Evolutionary conservation across 306 rosid genomes (phyloP).

Genomic region (Cucumis hystrix): DNA sequence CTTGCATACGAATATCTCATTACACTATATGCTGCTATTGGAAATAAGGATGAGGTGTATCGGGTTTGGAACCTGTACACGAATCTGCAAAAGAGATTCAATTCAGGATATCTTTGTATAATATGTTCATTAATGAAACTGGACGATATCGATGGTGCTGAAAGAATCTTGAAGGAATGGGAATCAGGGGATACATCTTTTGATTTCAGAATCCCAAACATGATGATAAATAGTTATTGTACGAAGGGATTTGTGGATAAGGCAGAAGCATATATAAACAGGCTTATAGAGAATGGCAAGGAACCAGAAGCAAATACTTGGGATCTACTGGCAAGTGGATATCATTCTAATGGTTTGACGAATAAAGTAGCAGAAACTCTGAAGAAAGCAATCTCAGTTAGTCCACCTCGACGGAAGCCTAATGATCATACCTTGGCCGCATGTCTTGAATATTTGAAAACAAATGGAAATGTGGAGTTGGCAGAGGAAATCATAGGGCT

Average conservation of each 20-base stretch:
- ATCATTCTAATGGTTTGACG: constrained; percentile 29
- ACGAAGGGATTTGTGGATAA: constrained; percentile 33
- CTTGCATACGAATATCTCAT: constrained; percentile 34
- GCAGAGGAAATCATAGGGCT: constrained; percentile 32
- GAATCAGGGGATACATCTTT: constrained; percentile 24
- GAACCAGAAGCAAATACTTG: constrained; percentile 26
- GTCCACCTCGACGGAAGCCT: constrained; percentile 21
- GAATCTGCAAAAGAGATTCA: neutral
- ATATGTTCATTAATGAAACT: constrained; percentile 48
- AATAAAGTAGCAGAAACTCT: constrained; percentile 42
- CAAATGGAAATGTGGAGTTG: constrained; percentile 27
- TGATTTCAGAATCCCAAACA: constrained; percentile 37
- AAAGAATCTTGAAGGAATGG: constrained; percentile 53
- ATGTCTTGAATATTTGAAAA: constrained; percentile 49
- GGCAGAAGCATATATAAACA: constrained; percentile 31
- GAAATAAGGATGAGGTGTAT: constrained; percentile 46
- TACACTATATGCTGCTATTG: constrained; percentile 27
- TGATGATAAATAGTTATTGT: constrained; percentile 47
- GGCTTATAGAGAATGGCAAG: constrained; percentile 38
- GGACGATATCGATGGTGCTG: constrained; percentile 50
- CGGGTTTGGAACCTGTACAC: constrained; percentile 44
- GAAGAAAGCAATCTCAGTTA: constrained; percentile 26
- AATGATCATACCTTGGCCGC: constrained; percentile 14
- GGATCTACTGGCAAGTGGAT: constrained; percentile 35
- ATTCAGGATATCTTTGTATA: constrained; percentile 33